Evolutionary conservation across 768 basidiomycete genomes (phyloP), one percentile per base, ranked within the genome.

Genomic region (Jaapia argillacea): DNA sequence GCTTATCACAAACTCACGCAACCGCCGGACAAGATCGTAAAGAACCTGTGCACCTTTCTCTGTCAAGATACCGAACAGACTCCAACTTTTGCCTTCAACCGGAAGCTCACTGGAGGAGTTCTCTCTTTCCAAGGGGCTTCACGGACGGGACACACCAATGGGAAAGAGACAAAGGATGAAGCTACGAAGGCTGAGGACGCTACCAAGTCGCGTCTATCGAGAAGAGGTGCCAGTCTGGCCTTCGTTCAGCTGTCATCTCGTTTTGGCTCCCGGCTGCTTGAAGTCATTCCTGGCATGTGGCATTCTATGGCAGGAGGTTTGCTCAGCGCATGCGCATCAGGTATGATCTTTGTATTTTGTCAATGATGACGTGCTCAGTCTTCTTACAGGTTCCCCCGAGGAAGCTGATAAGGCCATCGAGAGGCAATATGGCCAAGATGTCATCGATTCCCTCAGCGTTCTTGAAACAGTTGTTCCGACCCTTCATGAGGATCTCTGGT

Each of bases 31-130:
- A 99, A 99, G 69, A 89, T 99, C 45, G 80, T 98, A 49, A 91
- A 90, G 66, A 99, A 99, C 58, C 76, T 98, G 5, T 94, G 90
- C 66, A 92, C 89, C 0, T 98, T 98, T 64, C 68, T 98, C 4
- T 98, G 94, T 56, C 88, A 91, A 54, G 96, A 99, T 58, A 71
- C 76, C 5, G 80, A 84, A 33, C 76, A 85, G 43, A 96, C 92
- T 0, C 96, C 96, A 3, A 82, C 94, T 1, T 98, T 98, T 57
- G 72, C 81, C 1, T 75, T 72, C 53, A 67, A 69, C 5, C 75
- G 79, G 41, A 77, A 76, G 47, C 59, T 70, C 16, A 61, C 64
- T 39, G 75, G 83, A 14, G 91, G 86, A 1, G 85, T 97, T 28
- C 65, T 94, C 16, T 87, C 90, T 2, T 79, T 92, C 54, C 70